Evolutionary conservation across 768 basidiomycete genomes (phyloP).

Genomic region (Lentinula raphanica): DNA sequence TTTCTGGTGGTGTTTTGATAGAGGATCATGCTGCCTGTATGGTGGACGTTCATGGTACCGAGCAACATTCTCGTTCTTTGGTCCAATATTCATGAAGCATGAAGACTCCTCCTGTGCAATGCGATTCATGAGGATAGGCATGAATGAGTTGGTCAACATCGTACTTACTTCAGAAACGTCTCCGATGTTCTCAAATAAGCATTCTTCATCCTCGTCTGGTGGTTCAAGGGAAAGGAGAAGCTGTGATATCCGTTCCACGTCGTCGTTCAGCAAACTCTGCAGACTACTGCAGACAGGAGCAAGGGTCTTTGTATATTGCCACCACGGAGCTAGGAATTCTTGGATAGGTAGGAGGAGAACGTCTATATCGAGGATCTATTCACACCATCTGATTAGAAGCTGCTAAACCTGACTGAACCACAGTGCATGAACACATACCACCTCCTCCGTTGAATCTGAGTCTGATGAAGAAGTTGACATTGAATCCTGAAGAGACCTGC

Average conservation of each 20-base stretch:
- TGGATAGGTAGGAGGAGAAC: constrained; percentile 3
- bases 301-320: background rate
- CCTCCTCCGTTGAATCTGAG: background rate
- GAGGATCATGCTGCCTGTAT: background rate
- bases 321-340: constrained; percentile 4
- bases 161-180: background rate
- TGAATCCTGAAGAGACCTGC: background rate
- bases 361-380: constrained; percentile 4
- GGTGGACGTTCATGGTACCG: constrained; percentile 5
- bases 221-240: constrained; percentile 1
- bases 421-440: background rate
- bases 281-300: constrained; percentile 1
- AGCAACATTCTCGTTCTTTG: background rate
- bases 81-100: constrained; percentile 2
- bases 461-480: too few relatives aligned
- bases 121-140: too few relatives aligned
- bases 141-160: background rate
- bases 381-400: background rate
- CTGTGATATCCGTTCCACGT: background rate
- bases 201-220: background rate
- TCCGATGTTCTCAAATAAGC: background rate
- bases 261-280: constrained; percentile 1
- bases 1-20: background rate
- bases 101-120: background rate
- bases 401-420: background rate